phyloP scores from a whole-genome alignment of 1,284 basidiomycete genomes.

The Fomitopsis palustris region DNA sequence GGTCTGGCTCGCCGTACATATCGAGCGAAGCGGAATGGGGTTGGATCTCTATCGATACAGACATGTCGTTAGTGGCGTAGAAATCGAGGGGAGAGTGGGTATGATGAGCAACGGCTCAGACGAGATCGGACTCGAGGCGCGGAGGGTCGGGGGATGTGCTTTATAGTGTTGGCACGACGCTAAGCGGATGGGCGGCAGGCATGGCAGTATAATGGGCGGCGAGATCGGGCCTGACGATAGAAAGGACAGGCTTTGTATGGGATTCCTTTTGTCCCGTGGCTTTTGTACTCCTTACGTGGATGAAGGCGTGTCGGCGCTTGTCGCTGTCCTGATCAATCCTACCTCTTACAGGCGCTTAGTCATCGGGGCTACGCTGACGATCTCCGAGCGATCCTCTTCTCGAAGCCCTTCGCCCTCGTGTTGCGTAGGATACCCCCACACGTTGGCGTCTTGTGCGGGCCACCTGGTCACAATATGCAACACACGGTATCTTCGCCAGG shows the following conservation, averaged over 20 bases:
- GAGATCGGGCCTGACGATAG: neutral
- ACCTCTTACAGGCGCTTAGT: neutral
- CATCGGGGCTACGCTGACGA: neutral
- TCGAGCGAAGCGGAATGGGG: constrained; percentile 42
- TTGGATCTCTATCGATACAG: constrained; percentile 57
- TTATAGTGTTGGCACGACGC: constrained; percentile 1
- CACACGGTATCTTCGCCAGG: too few relatives aligned
- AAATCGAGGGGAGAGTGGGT: constrained; percentile 7
- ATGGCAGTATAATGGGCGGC: neutral
- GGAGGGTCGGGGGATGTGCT: neutral
- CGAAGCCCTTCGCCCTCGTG: too few relatives aligned
- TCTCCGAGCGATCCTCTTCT: neutral
- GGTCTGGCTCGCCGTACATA: constrained; percentile 67
- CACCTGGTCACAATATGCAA: too few relatives aligned
- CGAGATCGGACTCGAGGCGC: neutral
- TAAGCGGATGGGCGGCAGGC: neutral
- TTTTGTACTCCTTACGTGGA: neutral
- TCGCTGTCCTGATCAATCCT: neutral
- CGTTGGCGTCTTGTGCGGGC: too few relatives aligned
- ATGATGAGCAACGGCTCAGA: neutral
- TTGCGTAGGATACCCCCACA: too few relatives aligned
- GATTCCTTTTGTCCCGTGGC: constrained; percentile 19
- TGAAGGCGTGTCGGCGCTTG: neutral
- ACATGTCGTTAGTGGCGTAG: constrained; percentile 38
- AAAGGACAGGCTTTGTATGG: constrained; percentile 12